phyloP scores from a whole-genome alignment of 2,329 filamentous ascomycete genomes.

The Exophiala lecanii-corni region DNA sequence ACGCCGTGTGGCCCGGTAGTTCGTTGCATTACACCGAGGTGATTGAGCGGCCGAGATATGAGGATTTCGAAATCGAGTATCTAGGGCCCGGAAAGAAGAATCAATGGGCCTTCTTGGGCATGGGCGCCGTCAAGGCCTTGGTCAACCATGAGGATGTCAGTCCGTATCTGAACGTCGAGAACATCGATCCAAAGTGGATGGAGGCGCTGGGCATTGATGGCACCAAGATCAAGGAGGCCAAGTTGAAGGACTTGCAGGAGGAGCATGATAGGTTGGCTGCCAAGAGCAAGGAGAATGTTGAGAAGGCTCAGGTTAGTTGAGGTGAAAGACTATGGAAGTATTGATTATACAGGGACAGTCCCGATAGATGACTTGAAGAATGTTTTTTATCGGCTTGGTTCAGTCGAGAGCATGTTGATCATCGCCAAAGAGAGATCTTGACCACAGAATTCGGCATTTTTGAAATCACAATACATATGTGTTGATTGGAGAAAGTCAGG shows the following conservation, averaged over 20 bases:
- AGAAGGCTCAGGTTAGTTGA: constrained; percentile 13
- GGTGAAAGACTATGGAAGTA: too few relatives aligned
- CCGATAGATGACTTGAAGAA: too few relatives aligned
- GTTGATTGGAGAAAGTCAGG: too few relatives aligned
- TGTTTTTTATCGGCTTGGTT: too few relatives aligned
- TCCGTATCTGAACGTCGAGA: constrained; percentile 32
- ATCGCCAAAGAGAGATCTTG: too few relatives aligned
- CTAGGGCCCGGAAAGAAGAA: constrained; percentile 26
- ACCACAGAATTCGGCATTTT: too few relatives aligned
- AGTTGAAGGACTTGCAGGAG: constrained; percentile 19
- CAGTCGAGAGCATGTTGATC: too few relatives aligned
- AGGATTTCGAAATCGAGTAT: constrained; percentile 45
- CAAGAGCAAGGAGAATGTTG: constrained; percentile 18
- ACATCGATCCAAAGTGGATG: constrained; percentile 34
- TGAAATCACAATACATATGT: too few relatives aligned
- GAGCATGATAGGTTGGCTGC: constrained; percentile 15
- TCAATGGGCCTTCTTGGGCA: constrained; percentile 32
- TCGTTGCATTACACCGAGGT: constrained; percentile 47
- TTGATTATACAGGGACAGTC: too few relatives aligned
- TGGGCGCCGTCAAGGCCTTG: constrained; percentile 31
- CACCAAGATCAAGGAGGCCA: constrained; percentile 22
- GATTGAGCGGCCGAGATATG: constrained; percentile 39
- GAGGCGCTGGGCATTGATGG: constrained; percentile 24
- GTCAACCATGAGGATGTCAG: constrained; percentile 28
- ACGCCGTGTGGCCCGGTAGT: constrained; percentile 48